Evolutionary conservation across 169 alveolate species (phyloP).

Genomic region (Fabrea salina): DNA sequence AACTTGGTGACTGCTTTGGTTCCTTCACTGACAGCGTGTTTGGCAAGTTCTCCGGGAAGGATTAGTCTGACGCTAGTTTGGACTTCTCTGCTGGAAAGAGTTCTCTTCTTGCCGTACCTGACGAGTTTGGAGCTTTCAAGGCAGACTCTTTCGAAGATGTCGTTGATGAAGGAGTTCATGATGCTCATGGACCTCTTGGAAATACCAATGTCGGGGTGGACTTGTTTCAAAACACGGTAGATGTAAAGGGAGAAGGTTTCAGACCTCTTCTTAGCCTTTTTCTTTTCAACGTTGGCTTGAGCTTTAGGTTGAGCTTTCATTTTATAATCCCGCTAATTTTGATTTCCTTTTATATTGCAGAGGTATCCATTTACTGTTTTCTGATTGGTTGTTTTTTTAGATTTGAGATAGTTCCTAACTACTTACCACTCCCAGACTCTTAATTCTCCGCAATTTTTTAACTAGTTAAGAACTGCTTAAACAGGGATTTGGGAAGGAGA

Average conservation of each 20-base stretch:
- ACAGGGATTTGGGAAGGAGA: too few species aligned
- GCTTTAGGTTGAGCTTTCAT: slow-evolving; percentile 51
- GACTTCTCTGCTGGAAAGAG: slow-evolving; percentile 97
- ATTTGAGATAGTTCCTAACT: too few species aligned
- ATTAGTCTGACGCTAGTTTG: slow-evolving; percentile 99
- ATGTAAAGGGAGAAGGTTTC: slow-evolving; percentile 97
- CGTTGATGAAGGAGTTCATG: slow-evolving; percentile 98
- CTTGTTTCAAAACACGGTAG: slow-evolving; percentile 98
- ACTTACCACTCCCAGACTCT: too few species aligned
- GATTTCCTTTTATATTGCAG: too few species aligned
- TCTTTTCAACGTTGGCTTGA: slow-evolving; percentile 71
- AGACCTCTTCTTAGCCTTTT: slow-evolving; percentile 90
- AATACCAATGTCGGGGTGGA: slow-evolving; percentile 97
- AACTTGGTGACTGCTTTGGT: slow-evolving; percentile 99
- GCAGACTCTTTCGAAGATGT: slow-evolving; percentile 95
- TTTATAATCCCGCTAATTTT: too few species aligned
- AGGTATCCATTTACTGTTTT: too few species aligned
- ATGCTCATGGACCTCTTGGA: slow-evolving; percentile 97
- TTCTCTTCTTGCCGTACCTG: slow-evolving; percentile 96
- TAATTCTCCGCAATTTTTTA: too few species aligned
- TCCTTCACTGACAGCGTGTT: slow-evolving; percentile 99
- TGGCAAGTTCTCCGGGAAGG: slow-evolving; percentile 99
- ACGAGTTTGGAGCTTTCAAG: slow-evolving; percentile 95
- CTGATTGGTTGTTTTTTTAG: too few species aligned
- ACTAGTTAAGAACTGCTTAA: too few species aligned